These are phyloP conservation scores for Pneumocystis carinii DNA, from an alignment of 1,139 yeast species.

Conservation along the genomic window DNA sequence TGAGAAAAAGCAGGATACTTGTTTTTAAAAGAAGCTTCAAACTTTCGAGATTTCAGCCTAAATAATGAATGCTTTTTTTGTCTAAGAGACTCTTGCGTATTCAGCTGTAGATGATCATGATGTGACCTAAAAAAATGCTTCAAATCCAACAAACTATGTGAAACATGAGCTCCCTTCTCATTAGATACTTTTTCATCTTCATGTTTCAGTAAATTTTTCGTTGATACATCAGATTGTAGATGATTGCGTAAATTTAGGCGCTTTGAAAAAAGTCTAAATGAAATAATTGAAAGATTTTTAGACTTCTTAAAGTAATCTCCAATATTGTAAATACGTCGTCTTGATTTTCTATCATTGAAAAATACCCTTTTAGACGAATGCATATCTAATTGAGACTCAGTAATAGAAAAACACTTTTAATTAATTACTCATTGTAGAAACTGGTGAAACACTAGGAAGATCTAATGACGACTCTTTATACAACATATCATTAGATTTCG, in stretches of 20 bases:
- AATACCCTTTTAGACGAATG: not conserved
- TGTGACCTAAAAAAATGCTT: constrained; percentile 26
- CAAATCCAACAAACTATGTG: constrained; percentile 26
- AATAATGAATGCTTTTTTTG: constrained; percentile 7
- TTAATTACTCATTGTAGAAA: not conserved
- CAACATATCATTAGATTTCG: not conserved
- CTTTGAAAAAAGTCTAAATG: constrained; percentile 11
- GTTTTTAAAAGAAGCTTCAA: constrained; percentile 7
- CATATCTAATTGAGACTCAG: not conserved
- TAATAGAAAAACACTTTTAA: not conserved
- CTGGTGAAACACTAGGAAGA: not conserved
- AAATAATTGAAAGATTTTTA: not conserved
- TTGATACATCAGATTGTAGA: constrained; percentile 5
- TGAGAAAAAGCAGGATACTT: constrained; percentile 39
- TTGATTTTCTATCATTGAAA: not conserved
- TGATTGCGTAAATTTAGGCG: constrained; percentile 8
- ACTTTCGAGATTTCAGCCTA: constrained; percentile 7
- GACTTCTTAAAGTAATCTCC: not conserved
- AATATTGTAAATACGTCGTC: not conserved
- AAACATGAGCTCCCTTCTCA: constrained; percentile 17
- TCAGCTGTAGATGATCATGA: constrained; percentile 3
- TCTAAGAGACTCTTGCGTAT: constrained; percentile 8
- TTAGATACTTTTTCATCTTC: constrained; percentile 4
- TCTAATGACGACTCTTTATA: not conserved
- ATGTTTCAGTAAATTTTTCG: constrained; percentile 7